These are phyloP conservation scores for Boletus subparvulus DNA, from an alignment of 768 basidiomycete genomes.

Conservation along the genomic window DNA sequence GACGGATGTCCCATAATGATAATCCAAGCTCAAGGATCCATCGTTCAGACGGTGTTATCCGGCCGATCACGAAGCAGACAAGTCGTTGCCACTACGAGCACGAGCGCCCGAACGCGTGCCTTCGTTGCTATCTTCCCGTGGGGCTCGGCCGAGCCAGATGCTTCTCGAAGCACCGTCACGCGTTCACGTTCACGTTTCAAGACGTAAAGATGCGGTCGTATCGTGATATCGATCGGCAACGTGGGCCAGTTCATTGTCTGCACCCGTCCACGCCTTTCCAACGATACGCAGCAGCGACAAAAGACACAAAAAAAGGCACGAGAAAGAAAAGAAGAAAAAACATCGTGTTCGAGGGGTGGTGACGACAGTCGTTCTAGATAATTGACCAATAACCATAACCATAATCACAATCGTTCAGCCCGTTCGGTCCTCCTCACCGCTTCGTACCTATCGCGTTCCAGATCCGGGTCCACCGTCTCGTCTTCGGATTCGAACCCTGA, in stretches of 20 bases:
- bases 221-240: neutral
- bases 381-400: too few relatives aligned
- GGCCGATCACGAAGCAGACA: neutral
- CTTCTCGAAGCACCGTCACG: too few relatives aligned
- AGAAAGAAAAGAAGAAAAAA: neutral
- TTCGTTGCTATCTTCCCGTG: neutral
- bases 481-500: conserved; percentile 54
- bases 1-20: too few relatives aligned
- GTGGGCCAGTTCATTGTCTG: neutral
- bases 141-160: neutral
- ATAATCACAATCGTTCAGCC: neutral
- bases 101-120: too few relatives aligned
- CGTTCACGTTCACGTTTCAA: neutral
- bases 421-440: neutral
- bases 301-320: neutral
- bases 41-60: neutral
- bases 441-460: conserved; percentile 41
- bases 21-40: too few relatives aligned
- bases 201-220: neutral
- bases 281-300: neutral
- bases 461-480: conserved; percentile 39
- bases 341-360: neutral
- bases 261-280: neutral
- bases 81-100: too few relatives aligned
- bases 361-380: too few relatives aligned